Percentiles rank a stretch among this genome's conserved stretches.
phyloP scores from a whole-genome alignment of 176 grass and related monocot genomes.

The Elaeis guineensis region DNA sequence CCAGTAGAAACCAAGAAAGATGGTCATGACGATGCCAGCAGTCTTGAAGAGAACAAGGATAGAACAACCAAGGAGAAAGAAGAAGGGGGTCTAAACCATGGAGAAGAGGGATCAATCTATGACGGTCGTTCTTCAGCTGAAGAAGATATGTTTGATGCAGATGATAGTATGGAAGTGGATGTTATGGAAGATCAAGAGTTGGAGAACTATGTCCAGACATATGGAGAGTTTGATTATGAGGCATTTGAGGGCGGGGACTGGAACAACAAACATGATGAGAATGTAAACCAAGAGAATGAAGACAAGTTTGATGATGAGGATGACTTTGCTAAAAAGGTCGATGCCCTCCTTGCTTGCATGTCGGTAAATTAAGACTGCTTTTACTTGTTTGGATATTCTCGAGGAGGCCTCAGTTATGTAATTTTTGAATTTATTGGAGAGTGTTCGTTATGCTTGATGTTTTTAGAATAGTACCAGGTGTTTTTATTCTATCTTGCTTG shows the following conservation, averaged over 20 bases:
- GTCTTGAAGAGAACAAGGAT: conserved; percentile 37
- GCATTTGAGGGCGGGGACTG: conserved; percentile 32
- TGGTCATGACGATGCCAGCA: conserved; percentile 11
- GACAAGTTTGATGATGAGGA: conserved; percentile 52
- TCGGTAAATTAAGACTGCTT: conserved; percentile 5
- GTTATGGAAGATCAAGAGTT: conserved; percentile 33
- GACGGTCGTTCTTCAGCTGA: conserved; percentile 29
- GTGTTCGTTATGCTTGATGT: conserved; percentile 22
- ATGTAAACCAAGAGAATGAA: conserved; percentile 41
- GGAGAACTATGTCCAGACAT: conserved; percentile 44
- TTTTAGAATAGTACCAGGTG: conserved; percentile 28
- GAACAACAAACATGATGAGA: conserved; percentile 44
- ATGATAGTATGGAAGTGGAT: conserved; percentile 19
- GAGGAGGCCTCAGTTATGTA: conserved; percentile 21
- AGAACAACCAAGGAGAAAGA: conserved; percentile 29
- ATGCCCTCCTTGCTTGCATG: conserved; percentile 45
- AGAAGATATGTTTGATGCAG: conserved; percentile 29
- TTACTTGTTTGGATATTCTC: conserved; percentile 22
- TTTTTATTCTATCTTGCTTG: conserved; percentile 29
- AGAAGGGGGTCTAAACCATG: conserved; percentile 30
- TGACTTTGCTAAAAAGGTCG: conserved; percentile 77
- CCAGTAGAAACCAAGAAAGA: conserved; percentile 28
- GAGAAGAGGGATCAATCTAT: conserved; percentile 20
- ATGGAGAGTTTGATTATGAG: conserved; percentile 40
- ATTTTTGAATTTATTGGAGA: conserved; percentile 29